phyloP scores from a whole-genome alignment of 768 basidiomycete species.

The Paxillus rubicundulus region DNA sequence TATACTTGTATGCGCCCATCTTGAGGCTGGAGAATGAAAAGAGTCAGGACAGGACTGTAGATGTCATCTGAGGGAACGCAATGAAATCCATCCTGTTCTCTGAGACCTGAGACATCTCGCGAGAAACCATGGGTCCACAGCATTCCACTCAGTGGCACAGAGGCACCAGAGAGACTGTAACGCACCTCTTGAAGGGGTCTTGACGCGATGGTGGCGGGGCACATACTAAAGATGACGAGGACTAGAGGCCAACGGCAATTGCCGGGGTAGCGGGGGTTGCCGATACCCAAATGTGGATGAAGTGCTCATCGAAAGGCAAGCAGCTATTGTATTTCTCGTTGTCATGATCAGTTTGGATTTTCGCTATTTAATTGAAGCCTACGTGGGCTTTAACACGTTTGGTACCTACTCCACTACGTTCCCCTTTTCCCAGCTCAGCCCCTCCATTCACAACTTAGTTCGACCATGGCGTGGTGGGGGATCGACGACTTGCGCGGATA shows the following conservation, averaged over 20 bases:
- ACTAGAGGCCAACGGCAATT: slow-evolving; percentile 13
- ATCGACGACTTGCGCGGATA: slow-evolving; percentile 34
- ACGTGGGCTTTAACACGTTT: neutral
- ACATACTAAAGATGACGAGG: slow-evolving; percentile 1
- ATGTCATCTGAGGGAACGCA: slow-evolving; percentile 13
- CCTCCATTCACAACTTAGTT: neutral
- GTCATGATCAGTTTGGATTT: neutral
- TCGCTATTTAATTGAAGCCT: neutral
- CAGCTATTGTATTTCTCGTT: slow-evolving; percentile 3
- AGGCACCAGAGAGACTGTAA: slow-evolving; percentile 10
- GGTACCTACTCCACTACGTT: neutral
- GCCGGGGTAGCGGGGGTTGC: slow-evolving; percentile 24
- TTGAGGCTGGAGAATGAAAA: slow-evolving; percentile 40
- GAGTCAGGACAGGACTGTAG: slow-evolving; percentile 10
- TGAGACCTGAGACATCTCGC: slow-evolving; percentile 6
- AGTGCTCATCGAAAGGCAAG: neutral
- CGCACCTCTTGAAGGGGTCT: slow-evolving; percentile 28
- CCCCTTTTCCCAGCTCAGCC: neutral
- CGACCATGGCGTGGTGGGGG: slow-evolving; percentile 27
- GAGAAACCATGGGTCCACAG: slow-evolving; percentile 1
- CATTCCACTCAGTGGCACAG: neutral
- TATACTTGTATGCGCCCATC: slow-evolving; percentile 96
- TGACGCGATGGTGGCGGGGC: slow-evolving; percentile 15
- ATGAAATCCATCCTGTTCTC: slow-evolving; percentile 24
- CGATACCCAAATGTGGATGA: slow-evolving; percentile 18